A percentile compares a stretch with the other conserved stretches of the same genome.
phyloP scores from a whole-genome alignment of 106 monocot genomes.

The Acorus gramineus region DNA sequence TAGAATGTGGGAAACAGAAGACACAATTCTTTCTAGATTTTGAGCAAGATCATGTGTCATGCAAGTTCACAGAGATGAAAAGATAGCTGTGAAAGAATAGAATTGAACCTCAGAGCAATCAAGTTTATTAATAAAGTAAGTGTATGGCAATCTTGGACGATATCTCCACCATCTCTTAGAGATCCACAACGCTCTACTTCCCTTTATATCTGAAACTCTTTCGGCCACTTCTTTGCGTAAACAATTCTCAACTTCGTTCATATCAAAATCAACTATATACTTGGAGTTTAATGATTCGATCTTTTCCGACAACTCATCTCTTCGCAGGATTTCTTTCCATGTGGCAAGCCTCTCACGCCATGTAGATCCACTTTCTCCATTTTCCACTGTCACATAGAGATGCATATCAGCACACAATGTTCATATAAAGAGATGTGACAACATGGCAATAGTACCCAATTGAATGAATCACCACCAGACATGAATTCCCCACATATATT shows the following conservation, averaged over 20 bases:
- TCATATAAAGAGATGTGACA: too few relatives aligned
- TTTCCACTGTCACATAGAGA: neutral
- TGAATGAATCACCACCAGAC: too few relatives aligned
- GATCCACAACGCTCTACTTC: conserved; percentile 72
- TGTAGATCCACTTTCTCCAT: conserved; percentile 21
- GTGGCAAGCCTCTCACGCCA: conserved; percentile 55
- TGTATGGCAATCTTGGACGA: conserved; percentile 83
- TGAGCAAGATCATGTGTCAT: too few relatives aligned
- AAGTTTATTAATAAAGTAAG: conserved; percentile 77
- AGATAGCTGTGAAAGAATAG: neutral
- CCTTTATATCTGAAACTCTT: conserved; percentile 30
- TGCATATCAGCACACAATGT: too few relatives aligned
- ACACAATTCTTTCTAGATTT: too few relatives aligned
- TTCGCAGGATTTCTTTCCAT: conserved; percentile 64
- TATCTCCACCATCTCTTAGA: conserved; percentile 93
- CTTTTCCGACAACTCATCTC: conserved; percentile 55
- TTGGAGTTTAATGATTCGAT: conserved; percentile 46
- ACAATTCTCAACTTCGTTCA: conserved; percentile 84
- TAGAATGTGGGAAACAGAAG: neutral
- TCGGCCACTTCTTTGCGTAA: conserved; percentile 59
- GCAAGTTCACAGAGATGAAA: too few relatives aligned
- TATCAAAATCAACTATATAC: conserved; percentile 86
- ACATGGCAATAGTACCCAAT: too few relatives aligned
- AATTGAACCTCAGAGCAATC: conserved; percentile 68
- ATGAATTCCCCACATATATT: too few relatives aligned